Evolutionary conservation across 352 stramenopile genomes (phyloP).

Genomic region (Globisporangium parvum): DNA sequence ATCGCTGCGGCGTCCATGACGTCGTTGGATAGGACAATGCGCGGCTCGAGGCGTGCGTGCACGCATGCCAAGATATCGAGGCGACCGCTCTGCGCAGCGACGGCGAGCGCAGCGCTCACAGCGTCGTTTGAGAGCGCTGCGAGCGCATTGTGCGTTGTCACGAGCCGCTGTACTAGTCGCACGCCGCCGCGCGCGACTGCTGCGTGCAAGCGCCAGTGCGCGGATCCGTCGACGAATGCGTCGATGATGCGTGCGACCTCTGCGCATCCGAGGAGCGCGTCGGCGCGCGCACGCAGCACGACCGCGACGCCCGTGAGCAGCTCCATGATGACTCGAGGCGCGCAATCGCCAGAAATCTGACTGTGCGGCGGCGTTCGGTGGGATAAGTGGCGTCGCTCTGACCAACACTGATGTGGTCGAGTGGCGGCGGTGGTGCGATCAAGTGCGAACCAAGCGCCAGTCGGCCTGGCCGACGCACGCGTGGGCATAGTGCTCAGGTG

Average conservation of each 20-base stretch:
- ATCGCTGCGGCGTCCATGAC: conserved; percentile 7
- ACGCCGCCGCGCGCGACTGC: conserved; percentile 4
- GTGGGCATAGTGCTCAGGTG: no score
- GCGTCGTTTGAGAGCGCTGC: not conserved
- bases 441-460: no score
- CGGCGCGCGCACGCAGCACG: conserved; percentile 5
- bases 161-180: conserved; percentile 5
- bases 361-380: no score
- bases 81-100: not conserved
- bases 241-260: conserved; percentile 9
- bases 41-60: not conserved
- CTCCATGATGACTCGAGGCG: not conserved
- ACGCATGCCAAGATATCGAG: conserved; percentile 6
- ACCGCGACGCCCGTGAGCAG: conserved; percentile 5
- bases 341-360: no score
- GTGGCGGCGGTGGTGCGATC: no score
- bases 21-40: not conserved
- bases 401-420: no score
- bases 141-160: conserved; percentile 1
- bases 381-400: no score
- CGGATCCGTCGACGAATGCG: conserved; percentile 5
- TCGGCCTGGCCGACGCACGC: no score
- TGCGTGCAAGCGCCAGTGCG: conserved; percentile 1
- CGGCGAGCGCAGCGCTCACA: conserved; percentile 1
- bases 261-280: conserved; percentile 3